phyloP scores from a whole-genome alignment of 2,329 filamentous ascomycete genomes.

The Apiospora saccharicola region DNA sequence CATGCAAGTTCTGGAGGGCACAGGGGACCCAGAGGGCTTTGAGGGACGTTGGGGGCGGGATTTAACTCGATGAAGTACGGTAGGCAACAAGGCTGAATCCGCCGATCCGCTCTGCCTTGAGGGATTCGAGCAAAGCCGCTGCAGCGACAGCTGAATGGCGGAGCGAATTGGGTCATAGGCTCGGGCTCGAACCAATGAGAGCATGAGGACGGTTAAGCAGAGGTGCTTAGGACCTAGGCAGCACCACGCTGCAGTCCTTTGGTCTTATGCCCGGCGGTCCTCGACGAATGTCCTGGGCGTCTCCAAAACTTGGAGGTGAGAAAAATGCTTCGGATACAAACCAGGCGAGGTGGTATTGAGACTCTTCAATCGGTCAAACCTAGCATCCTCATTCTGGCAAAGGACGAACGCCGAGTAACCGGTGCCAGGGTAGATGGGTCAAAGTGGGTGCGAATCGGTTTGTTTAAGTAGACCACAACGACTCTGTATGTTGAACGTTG shows the following conservation, averaged over 20 bases:
- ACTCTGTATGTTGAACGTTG: not conserved
- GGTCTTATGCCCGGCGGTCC: slow-evolving; percentile 23
- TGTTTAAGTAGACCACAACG: slow-evolving; percentile 6
- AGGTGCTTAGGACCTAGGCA: slow-evolving; percentile 10
- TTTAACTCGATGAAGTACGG: slow-evolving; percentile 40
- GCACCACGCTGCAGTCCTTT: slow-evolving; percentile 13
- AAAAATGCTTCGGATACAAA: slow-evolving; percentile 10
- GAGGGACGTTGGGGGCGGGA: slow-evolving; percentile 44
- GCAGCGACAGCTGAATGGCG: slow-evolving; percentile 20
- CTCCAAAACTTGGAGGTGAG: slow-evolving; percentile 16
- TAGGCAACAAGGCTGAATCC: slow-evolving; percentile 47
- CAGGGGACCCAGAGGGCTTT: slow-evolving; percentile 29
- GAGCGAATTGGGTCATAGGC: slow-evolving; percentile 19
- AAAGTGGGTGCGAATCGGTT: not conserved
- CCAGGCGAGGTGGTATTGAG: not conserved
- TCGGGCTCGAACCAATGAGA: slow-evolving; percentile 23
- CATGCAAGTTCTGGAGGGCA: slow-evolving; percentile 25
- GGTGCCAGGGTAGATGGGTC: not conserved
- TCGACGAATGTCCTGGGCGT: slow-evolving; percentile 27
- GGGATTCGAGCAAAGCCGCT: slow-evolving; percentile 19
- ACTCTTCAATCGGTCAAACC: not conserved
- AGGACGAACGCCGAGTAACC: not conserved
- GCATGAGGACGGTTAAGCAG: not conserved
- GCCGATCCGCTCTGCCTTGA: slow-evolving; percentile 20
- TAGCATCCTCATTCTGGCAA: not conserved